A percentile compares a stretch with the other conserved stretches of the same genome.
These are phyloP conservation scores for Vachellia pachyceras DNA, from an alignment of 306 rosid genomes.

Conservation along the genomic window DNA sequence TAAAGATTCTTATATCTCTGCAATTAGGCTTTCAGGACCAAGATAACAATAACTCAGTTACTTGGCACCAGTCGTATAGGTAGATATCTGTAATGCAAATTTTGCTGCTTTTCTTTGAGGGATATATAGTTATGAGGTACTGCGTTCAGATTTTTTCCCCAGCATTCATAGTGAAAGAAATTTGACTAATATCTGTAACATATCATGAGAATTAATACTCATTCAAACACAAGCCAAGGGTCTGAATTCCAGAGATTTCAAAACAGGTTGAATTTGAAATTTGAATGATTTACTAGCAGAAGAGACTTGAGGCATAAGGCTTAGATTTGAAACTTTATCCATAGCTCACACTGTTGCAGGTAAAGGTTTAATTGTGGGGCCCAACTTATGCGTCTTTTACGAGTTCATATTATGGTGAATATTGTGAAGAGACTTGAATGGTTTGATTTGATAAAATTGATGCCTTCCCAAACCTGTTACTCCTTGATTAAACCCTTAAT, in stretches of 20 bases:
- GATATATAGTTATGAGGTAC: neutral
- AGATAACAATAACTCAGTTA: constrained; percentile 14
- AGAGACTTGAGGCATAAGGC: neutral
- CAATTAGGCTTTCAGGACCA: constrained; percentile 40
- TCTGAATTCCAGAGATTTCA: neutral
- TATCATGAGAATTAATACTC: neutral
- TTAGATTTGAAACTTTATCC: constrained; percentile 72
- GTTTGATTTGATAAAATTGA: neutral
- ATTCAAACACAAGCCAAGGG: neutral
- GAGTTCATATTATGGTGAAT: constrained; percentile 45
- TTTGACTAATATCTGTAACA: neutral
- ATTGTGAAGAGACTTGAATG: neutral
- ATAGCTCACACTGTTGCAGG: constrained; percentile 89
- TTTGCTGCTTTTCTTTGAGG: neutral
- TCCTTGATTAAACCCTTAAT: neutral
- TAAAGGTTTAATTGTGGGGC: constrained; percentile 76
- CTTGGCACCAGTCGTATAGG: neutral
- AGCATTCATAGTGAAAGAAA: neutral
- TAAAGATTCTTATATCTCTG: constrained; percentile 17
- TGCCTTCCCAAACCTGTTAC: neutral
- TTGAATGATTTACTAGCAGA: constrained; percentile 9
- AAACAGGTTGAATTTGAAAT: neutral
- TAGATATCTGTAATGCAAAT: constrained; percentile 6
- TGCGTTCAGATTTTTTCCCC: neutral
- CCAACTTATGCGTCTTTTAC: constrained; percentile 70